phyloP scores from a whole-genome alignment of 1,284 basidiomycete species.

The Heterobasidion parviporum region DNA sequence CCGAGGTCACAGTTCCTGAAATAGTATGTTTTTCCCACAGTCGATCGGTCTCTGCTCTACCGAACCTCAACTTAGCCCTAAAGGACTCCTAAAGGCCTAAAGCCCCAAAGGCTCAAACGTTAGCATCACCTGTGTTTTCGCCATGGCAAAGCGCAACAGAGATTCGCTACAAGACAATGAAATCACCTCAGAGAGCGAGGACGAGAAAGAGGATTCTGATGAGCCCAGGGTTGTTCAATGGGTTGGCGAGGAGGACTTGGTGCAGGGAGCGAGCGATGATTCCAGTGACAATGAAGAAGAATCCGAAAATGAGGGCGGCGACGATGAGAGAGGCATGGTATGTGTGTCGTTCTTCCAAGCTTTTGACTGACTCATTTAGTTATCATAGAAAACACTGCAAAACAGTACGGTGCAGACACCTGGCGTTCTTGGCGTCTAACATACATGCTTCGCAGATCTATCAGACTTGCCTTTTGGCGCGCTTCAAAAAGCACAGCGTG shows the following conservation, averaged over 20 bases:
- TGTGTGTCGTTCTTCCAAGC: background rate
- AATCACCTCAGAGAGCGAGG: background rate
- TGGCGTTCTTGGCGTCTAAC: background rate
- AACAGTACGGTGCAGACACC: background rate
- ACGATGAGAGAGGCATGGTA: background rate
- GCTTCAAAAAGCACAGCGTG: constrained; percentile 11
- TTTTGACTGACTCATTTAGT: background rate
- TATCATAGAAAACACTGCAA: background rate
- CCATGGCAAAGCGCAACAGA: background rate
- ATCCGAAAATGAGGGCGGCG: background rate
- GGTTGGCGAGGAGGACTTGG: constrained; percentile 4
- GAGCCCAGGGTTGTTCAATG: constrained; percentile 3
- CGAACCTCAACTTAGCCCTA: too few relatives aligned
- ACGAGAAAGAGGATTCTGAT: background rate
- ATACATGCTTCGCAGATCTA: constrained; percentile 1
- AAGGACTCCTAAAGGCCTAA: too few relatives aligned
- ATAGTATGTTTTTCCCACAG: too few relatives aligned
- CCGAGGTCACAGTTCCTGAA: background rate
- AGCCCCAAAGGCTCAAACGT: too few relatives aligned
- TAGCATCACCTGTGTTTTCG: too few relatives aligned
- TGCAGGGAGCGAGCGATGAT: background rate
- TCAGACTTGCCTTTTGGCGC: constrained; percentile 9
- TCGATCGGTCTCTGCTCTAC: too few relatives aligned
- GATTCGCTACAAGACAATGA: background rate
- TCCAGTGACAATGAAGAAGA: background rate